Conservation (phyloP, 768 basidiomycete genomes). For the Crassisporium funariophilum region DNA sequence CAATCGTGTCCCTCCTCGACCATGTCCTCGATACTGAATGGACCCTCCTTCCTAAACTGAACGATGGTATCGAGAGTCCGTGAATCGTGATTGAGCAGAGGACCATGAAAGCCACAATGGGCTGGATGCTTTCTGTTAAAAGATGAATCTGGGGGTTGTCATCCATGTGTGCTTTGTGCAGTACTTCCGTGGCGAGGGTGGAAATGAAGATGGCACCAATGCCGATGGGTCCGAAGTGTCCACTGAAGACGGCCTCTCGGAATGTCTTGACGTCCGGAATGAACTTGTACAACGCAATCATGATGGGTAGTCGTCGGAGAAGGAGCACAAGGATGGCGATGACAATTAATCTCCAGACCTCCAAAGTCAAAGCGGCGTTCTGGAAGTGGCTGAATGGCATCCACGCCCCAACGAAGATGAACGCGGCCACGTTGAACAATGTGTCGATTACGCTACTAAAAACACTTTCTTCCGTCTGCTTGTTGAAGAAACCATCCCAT, state of each 20-base stretch:
- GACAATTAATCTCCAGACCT: constrained; percentile 83
- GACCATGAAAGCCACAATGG: constrained; percentile 94
- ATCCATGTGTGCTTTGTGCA: constrained; percentile 47
- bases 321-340: constrained; percentile 82
- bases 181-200: constrained; percentile 69
- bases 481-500: constrained; percentile 94
- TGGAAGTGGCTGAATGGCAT: constrained; percentile 89
- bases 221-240: constrained; percentile 92
- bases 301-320: constrained; percentile 80
- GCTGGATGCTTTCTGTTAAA: constrained; percentile 67
- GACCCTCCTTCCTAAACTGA: constrained; percentile 90
- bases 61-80: constrained; percentile 92
- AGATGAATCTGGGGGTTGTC: constrained; percentile 32
- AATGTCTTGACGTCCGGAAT: constrained; percentile 97
- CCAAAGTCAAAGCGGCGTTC: constrained; percentile 64
- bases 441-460: constrained; percentile 97
- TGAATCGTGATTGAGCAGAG: constrained; percentile 86
- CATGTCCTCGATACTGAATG: constrained; percentile 88
- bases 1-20: constrained; percentile 66
- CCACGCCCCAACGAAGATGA: constrained; percentile 96
- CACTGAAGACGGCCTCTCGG: constrained; percentile 90
- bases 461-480: constrained; percentile 91
- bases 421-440: constrained; percentile 93
- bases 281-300: constrained; percentile 85
- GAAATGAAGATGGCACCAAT: constrained; percentile 93